Percentiles rank a stretch among this genome's conserved stretches.
Evolutionary conservation across 495 filamentous ascomycete species (phyloP).

Genomic region (Jackrogersella minutella): DNA sequence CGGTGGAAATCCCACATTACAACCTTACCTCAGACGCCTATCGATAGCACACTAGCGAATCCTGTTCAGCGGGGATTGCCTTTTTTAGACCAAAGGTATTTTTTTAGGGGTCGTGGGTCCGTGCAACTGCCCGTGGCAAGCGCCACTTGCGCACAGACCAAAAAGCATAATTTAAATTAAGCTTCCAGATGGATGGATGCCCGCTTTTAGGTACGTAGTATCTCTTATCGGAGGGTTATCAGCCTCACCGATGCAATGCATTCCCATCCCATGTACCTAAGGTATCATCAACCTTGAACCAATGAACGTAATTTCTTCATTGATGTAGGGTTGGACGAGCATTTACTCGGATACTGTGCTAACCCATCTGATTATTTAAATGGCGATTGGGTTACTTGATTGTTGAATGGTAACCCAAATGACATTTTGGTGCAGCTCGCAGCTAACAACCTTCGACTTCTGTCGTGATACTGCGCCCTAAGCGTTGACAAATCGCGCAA

Average conservation of each 20-base stretch:
- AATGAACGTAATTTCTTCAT: conserved; percentile 3
- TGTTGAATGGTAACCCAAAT: too few species aligned
- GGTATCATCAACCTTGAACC: neutral
- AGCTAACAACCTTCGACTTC: neutral
- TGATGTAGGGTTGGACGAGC: conserved; percentile 10
- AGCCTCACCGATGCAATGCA: conserved; percentile 32
- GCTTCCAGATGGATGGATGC: too few species aligned
- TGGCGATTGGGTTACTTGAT: too few species aligned
- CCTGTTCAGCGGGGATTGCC: too few species aligned
- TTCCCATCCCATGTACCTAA: too few species aligned
- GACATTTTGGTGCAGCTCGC: neutral
- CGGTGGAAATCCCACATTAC: too few species aligned
- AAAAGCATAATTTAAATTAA: too few species aligned
- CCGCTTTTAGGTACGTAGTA: too few species aligned
- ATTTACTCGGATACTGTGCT: conserved; percentile 6
- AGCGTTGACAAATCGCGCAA: neutral
- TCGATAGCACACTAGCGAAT: conserved; percentile 10
- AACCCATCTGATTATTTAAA: too few species aligned
- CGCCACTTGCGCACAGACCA: too few species aligned
- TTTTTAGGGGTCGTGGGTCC: conserved; percentile 1
- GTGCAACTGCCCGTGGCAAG: too few species aligned
- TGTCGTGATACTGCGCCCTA: neutral
- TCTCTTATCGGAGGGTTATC: conserved; percentile 27
- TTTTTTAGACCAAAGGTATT: neutral
- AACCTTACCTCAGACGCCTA: neutral